phyloP scores from a whole-genome alignment of 371 early-diverging fungal genomes.

The Mucor mucedo region DNA sequence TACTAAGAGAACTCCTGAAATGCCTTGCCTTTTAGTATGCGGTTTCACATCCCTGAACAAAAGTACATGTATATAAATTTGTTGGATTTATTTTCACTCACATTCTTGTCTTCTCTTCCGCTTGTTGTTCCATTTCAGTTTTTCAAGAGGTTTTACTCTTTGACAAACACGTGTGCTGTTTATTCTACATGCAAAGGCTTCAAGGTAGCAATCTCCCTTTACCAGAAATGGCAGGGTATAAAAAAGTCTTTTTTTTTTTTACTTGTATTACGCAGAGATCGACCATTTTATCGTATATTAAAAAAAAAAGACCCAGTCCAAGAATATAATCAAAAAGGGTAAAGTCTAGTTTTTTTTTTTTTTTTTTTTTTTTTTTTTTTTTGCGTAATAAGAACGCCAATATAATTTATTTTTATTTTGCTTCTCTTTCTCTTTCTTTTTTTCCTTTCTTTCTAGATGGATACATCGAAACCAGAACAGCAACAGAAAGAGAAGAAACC shows the following conservation, averaged over 20 bases:
- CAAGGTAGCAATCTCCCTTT: too few relatives aligned
- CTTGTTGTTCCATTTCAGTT: too few relatives aligned
- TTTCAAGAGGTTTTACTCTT: too few relatives aligned
- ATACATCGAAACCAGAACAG: not conserved
- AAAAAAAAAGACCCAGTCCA: constrained; percentile 14
- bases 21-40: too few relatives aligned
- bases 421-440: constrained; percentile 5
- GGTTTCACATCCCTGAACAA: too few relatives aligned
- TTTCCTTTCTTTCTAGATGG: not conserved
- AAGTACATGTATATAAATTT: too few relatives aligned
- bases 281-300: constrained; percentile 2
- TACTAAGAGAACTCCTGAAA: too few relatives aligned
- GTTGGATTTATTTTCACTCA: too few relatives aligned
- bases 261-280: not conserved
- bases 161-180: too few relatives aligned
- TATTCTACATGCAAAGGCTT: too few relatives aligned
- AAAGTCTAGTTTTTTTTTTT: constrained; percentile 1
- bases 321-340: constrained; percentile 17
- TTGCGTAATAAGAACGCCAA: constrained; percentile 4
- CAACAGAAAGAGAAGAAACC: not conserved
- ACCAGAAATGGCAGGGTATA: too few relatives aligned
- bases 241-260: not conserved
- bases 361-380: not conserved
- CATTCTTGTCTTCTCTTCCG: too few relatives aligned
- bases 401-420: constrained; percentile 7